Evolutionary conservation across 257 asterid species (phyloP), one percentile per base, ranked within the genome.

Genomic region (Solanum corneliomulleri): DNA sequence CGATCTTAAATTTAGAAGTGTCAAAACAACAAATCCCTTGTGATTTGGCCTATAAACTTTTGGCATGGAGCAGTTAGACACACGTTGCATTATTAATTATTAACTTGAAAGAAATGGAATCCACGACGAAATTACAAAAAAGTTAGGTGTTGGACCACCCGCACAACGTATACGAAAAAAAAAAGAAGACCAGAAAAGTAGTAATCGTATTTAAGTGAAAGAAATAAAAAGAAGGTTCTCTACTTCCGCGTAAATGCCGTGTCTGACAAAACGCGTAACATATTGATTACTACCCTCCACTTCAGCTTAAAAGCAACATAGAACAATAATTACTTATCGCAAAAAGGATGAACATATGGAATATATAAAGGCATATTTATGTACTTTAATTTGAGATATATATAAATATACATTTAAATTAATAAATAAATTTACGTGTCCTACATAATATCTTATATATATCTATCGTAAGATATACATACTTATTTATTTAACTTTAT

Each of bases 181-280:
- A 25, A 44, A 15, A 4, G 29, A 2, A 8, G 41, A 25, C 9
- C 16, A 45, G n/a, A 78, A 78, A 78, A 45, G 58, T 39, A 74
- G 31, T 37, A 1, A 2, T 16, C 41, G 12, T 18, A 18, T 35
- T 11, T 11, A 41, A 42, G 9, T 9, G 2, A 80, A 5, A 10
- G 27, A 3, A 3, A 27, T 7, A 18, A 80, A 18, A 80, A 5
- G 1, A 0, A 62, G 4, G 9, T 11, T 29, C 7, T 12, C 27
- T 78, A 0, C 68, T 80, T 80, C 69, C 85, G 85, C 45, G 69
- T 81, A 18, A 20, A 27, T 29, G 45, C 29, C 85, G 85, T 20
- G 85, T 81, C 85, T 81, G 45, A 49, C 85, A 49, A 31, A 31
- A 49, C 85, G 69, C 85, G 85, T 31, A 11, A 81, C 5, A 47